Conservation (phyloP, 768 basidiomycete genomes). For the Saitozyma podzolica region DNA sequence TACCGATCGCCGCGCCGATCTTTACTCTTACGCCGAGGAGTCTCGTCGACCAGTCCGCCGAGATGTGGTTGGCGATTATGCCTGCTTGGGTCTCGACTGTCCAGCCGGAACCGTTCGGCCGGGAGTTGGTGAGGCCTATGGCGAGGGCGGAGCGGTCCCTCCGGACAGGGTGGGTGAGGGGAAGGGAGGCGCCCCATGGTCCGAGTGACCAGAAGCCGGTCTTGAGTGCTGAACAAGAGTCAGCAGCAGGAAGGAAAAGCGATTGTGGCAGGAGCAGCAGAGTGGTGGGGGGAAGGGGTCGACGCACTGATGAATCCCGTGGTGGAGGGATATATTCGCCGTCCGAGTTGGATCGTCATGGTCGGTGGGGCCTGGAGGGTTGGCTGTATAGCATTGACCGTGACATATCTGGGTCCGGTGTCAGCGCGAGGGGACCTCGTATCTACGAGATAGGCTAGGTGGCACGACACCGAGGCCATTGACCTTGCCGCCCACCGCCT, state of each 20-base stretch:
- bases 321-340: constrained; percentile 46
- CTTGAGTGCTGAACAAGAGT: constrained; percentile 25
- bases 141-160: constrained; percentile 39
- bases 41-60: constrained; percentile 42
- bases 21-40: constrained; percentile 49
- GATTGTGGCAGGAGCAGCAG: not conserved
- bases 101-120: constrained; percentile 46
- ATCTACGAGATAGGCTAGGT: not conserved
- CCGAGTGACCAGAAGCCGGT: constrained; percentile 52
- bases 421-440: no score
- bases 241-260: not conserved
- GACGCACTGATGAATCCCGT: constrained; percentile 52
- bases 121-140: constrained; percentile 44
- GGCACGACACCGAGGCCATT: not conserved
- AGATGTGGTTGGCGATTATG: constrained; percentile 32
- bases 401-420: constrained; percentile 28
- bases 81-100: constrained; percentile 47
- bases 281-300: not conserved
- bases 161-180: constrained; percentile 13
- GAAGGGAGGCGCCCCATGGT: constrained; percentile 44
- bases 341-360: constrained; percentile 46
- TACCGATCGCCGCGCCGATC: constrained; percentile 40
- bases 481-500: not conserved
- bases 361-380: constrained; percentile 48
- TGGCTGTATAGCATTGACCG: constrained; percentile 45